phyloP scores from a whole-genome alignment of 2,329 filamentous ascomycete genomes.

The Penicillium sp. region DNA sequence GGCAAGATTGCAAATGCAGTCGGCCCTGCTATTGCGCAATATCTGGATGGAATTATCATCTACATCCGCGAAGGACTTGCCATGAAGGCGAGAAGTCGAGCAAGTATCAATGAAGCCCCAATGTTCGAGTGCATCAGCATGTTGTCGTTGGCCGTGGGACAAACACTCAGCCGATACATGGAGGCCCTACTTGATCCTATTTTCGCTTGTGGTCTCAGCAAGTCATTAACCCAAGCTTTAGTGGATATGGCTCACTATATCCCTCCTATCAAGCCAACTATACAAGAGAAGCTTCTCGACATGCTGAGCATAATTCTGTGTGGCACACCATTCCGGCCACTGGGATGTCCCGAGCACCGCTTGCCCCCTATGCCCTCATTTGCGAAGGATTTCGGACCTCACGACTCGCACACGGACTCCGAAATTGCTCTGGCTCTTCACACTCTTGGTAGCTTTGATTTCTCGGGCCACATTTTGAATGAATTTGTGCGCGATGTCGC shows the following conservation, averaged over 20 bases:
- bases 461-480: constrained; percentile 85
- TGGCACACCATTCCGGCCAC: constrained; percentile 85
- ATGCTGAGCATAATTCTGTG: constrained; percentile 94
- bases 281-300: constrained; percentile 91
- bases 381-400: constrained; percentile 82
- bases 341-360: constrained; percentile 90
- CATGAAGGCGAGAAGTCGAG: constrained; percentile 70
- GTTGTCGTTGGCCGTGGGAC: constrained; percentile 90
- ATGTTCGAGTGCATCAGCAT: constrained; percentile 99
- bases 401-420: constrained; percentile 78
- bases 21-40: constrained; percentile 91
- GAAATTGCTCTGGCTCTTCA: constrained; percentile 93
- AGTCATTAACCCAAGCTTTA: constrained; percentile 90
- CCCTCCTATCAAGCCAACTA: constrained; percentile 86
- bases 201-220: constrained; percentile 92
- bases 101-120: constrained; percentile 65
- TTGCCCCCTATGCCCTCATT: constrained; percentile 80
- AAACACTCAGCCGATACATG: constrained; percentile 98
- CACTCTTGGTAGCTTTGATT: constrained; percentile 97
- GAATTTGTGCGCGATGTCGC: constrained; percentile 98
- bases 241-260: constrained; percentile 99
- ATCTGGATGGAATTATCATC: constrained; percentile 90
- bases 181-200: constrained; percentile 93
- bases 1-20: constrained; percentile 96
- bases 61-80: constrained; percentile 91